These are phyloP conservation scores for Neurospora tetraspora DNA, from an alignment of 495 filamentous ascomycete genomes.

Conservation along the genomic window DNA sequence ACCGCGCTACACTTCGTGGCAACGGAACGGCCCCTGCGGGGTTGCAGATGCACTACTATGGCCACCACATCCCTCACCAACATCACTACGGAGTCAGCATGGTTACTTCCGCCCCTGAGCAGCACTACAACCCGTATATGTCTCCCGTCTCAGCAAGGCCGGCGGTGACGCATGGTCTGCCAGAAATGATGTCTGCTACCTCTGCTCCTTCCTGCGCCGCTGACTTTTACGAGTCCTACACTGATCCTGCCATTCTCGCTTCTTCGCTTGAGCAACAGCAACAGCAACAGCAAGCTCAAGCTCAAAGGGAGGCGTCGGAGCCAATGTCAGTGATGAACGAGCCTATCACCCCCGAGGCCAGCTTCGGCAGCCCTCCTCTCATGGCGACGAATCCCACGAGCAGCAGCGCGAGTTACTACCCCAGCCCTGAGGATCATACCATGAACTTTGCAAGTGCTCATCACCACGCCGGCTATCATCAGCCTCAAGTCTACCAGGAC, in stretches of 20 bases:
- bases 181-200: background rate
- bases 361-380: conserved; percentile 1
- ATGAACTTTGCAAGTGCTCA: background rate
- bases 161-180: background rate
- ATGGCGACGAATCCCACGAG: background rate
- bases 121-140: background rate
- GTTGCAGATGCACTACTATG: background rate
- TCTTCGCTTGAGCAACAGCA: conserved; percentile 1
- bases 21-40: background rate
- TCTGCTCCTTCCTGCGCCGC: background rate
- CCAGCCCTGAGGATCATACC: background rate
- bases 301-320: background rate
- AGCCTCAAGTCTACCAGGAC: background rate
- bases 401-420: background rate
- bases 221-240: background rate
- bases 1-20: background rate
- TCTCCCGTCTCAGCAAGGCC: background rate
- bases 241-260: background rate
- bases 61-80: background rate
- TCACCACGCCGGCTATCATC: background rate
- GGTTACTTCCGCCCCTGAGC: background rate
- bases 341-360: conserved; percentile 10
- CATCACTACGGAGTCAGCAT: background rate
- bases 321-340: conserved; percentile 3
- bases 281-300: background rate